phyloP scores from a whole-genome alignment of 31 red algal genomes.

The Odonthalia washingtoniensis region DNA sequence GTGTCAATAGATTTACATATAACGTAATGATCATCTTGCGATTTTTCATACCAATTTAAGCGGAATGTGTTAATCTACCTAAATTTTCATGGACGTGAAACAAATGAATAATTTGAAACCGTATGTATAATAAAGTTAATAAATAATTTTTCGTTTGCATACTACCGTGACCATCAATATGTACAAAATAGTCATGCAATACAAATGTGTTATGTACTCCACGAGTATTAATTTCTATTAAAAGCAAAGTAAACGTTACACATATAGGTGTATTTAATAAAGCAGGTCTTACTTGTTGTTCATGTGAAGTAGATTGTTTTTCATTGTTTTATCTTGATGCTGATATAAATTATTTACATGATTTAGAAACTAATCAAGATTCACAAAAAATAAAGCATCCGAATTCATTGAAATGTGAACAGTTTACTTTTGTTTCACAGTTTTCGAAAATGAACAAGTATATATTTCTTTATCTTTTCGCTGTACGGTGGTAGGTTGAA shows the following conservation, averaged over 20 bases:
- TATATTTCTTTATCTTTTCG: no score
- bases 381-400: no score
- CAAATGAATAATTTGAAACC: not conserved
- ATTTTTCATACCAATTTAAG: not conserved
- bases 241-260: not conserved
- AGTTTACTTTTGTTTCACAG: no score
- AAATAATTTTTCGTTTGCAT: not conserved
- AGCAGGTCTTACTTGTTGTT: not conserved
- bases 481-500: no score
- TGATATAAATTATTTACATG: no score
- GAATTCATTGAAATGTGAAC: no score
- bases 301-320: no score
- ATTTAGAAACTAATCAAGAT: no score
- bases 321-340: no score
- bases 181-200: not conserved
- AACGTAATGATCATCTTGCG: not conserved
- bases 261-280: not conserved
- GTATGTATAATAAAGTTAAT: not conserved
- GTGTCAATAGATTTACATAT: not conserved
- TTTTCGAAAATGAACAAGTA: no score
- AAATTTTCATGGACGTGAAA: not conserved
- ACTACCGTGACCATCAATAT: not conserved
- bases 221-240: not conserved
- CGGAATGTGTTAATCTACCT: not conserved
- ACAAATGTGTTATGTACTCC: not conserved